A percentile compares a stretch with the other conserved stretches of the same genome.
phyloP scores from a whole-genome alignment of 257 asterid species.

The Agastache rugosa region DNA sequence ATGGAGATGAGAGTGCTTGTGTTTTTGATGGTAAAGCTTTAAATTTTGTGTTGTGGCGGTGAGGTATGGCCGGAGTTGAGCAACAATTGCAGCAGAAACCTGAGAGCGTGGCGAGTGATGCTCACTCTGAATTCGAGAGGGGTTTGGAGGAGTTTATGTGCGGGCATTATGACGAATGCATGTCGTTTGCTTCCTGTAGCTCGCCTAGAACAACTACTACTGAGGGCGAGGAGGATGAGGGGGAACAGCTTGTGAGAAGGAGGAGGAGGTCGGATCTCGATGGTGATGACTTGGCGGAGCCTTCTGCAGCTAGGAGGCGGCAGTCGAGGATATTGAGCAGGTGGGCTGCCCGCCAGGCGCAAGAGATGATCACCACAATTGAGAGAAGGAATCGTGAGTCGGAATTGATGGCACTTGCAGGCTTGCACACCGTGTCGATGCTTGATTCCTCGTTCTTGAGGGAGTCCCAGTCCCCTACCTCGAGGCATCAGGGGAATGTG shows the following conservation, averaged over 20 bases:
- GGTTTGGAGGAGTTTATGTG: slow-evolving; percentile 81
- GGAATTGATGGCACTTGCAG: slow-evolving; percentile 87
- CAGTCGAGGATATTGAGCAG: slow-evolving; percentile 82
- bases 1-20: slow-evolving; percentile 36
- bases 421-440: slow-evolving; percentile 84
- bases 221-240: slow-evolving; percentile 73
- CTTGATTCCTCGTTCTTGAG: slow-evolving; percentile 89
- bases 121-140: slow-evolving; percentile 68
- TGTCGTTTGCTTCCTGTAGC: slow-evolving; percentile 79
- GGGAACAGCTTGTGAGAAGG: slow-evolving; percentile 70
- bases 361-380: slow-evolving; percentile 84
- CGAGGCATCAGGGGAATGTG: slow-evolving; percentile 73
- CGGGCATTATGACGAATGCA: slow-evolving; percentile 76
- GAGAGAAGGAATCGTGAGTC: slow-evolving; percentile 93
- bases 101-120: slow-evolving; percentile 63
- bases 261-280: slow-evolving; percentile 86
- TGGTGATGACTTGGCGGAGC: slow-evolving; percentile 79
- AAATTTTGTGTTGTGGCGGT: slow-evolving; percentile 26
- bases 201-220: slow-evolving; percentile 54
- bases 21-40: slow-evolving; percentile 26
- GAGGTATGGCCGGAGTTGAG: slow-evolving; percentile 64
- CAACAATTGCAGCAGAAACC: slow-evolving; percentile 77
- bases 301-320: slow-evolving; percentile 82
- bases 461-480: slow-evolving; percentile 83
- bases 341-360: slow-evolving; percentile 93